Percentiles rank a stretch among this genome's conserved stretches.
Evolutionary conservation across 306 rosid species (phyloP).

Genomic region (Casuarina glauca): DNA sequence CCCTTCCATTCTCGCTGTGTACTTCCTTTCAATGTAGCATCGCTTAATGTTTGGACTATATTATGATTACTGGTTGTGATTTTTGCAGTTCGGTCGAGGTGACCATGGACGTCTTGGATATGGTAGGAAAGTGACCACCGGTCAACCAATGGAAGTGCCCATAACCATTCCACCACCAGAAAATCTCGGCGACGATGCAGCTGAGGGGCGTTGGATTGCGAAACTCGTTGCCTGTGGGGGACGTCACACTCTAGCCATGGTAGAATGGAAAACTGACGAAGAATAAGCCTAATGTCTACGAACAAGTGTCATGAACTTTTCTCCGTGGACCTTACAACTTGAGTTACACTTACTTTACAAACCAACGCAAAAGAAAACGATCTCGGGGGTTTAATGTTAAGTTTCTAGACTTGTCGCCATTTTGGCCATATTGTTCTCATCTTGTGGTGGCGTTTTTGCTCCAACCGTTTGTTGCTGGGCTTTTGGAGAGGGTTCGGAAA

Average conservation of each 20-base stretch:
- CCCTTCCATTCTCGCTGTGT: too few species aligned
- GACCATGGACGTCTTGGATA: constrained; percentile 99
- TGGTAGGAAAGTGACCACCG: constrained; percentile 92
- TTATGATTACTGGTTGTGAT: neutral
- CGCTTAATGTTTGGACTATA: neutral
- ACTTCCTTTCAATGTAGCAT: neutral
- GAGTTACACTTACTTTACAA: neutral
- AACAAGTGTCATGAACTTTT: neutral
- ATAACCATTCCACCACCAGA: constrained; percentile 57
- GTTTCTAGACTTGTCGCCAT: neutral
- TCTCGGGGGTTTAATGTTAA: too few species aligned
- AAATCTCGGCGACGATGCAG: constrained; percentile 22
- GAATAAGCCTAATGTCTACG: constrained; percentile 11
- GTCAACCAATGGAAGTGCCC: constrained; percentile 95
- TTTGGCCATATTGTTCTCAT: neutral
- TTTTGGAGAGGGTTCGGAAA: neutral
- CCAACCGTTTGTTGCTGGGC: neutral
- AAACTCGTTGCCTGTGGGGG: constrained; percentile 94
- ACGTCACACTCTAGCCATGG: constrained; percentile 88
- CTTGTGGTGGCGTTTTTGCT: neutral
- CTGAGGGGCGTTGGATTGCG: constrained; percentile 67
- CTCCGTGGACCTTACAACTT: constrained; percentile 2
- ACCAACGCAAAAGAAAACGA: neutral
- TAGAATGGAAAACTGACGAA: constrained; percentile 66
- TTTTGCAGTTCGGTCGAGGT: constrained; percentile 85